Evolutionary conservation across 1,284 basidiomycete genomes (phyloP), one percentile per base, ranked within the genome.

Genomic region (Mycena sp.): DNA sequence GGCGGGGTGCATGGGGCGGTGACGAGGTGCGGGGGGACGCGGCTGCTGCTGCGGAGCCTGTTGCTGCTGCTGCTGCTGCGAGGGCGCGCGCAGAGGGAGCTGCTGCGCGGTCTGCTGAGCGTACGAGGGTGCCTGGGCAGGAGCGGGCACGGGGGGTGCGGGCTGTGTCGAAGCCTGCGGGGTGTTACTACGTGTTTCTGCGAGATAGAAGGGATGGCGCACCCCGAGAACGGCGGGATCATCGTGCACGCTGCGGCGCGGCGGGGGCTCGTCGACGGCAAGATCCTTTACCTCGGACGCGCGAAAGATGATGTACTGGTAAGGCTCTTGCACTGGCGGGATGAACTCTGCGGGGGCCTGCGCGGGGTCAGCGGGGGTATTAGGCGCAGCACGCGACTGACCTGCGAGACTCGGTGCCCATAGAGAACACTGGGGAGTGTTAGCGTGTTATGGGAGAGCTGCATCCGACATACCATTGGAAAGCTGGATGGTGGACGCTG

Each of bases 391-490:
- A 23, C 26, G 52, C 54, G 38, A 82, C 90, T 81, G 78, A 93
- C 86, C 91, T 85, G 72, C 94, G 87, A 62, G 87, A 84, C 76
- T 95, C 93, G 6, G 94, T 95, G 37, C 93, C 93, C 92, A 94
- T 94, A 44, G 92, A 94, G 72, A 85, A 93, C 38, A 95, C 94
- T 94, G 67, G 45, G 17, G 45, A 6, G 35, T 16, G 26, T 65
- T 52, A 55, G 70, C 19, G 67, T 35, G 12, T 12, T 19, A 11
- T 25, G 32, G n/a, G 21, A 32, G 17, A 19, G 17, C 44, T 28
- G 55, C 6, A 10, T 11, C 19, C 12, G 28, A 35, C 43, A 43
- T 69, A 93, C 92, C 93, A 84, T 94, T 93, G 46, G 92, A 92
- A 43, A 95, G 84, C 72, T 94, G 91, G 67, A 96, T 94, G 6